A percentile compares a stretch with the other conserved stretches of the same genome.
Evolutionary conservation across 2,329 filamentous ascomycete genomes (phyloP).

Genomic region (Zymoseptoria brevis): DNA sequence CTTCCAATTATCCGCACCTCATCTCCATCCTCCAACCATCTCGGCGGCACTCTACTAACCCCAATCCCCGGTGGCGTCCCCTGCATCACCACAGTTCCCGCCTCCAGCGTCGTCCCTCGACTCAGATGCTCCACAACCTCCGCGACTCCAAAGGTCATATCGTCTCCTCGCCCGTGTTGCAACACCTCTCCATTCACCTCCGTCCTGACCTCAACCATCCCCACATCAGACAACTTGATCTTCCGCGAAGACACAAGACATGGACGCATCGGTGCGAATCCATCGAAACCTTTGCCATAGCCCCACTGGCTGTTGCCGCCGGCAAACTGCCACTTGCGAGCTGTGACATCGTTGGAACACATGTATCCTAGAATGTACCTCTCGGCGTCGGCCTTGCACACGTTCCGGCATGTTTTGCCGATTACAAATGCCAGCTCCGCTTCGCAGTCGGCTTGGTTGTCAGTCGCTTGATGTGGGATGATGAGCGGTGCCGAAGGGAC

Average conservation of each 20-base stretch:
- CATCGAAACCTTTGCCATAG: conserved; percentile 7
- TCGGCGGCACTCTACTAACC: conserved; percentile 24
- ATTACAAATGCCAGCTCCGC: conserved; percentile 46
- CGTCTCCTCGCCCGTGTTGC: neutral
- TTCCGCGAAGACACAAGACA: conserved; percentile 1
- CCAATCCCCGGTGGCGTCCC: conserved; percentile 33
- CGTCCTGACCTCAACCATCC: conserved; percentile 1
- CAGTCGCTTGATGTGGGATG: conserved; percentile 6
- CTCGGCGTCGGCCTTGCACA: conserved; percentile 27
- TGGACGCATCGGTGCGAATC: conserved; percentile 5
- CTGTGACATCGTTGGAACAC: conserved; percentile 3
- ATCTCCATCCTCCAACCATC: conserved; percentile 9
- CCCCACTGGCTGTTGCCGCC: conserved; percentile 5
- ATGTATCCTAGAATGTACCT: conserved; percentile 3
- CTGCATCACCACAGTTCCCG: conserved; percentile 37
- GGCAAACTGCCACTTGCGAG: conserved; percentile 7
- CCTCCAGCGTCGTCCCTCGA: conserved; percentile 3
- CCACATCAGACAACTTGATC: neutral
- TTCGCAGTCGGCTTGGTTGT: conserved; percentile 43
- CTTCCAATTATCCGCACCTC: conserved; percentile 6
- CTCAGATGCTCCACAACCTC: conserved; percentile 5
- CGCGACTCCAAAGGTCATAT: conserved; percentile 4
- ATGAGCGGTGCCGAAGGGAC: conserved; percentile 1
- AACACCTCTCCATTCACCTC: conserved; percentile 3
- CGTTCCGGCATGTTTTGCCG: conserved; percentile 45